A percentile compares a stretch with the other conserved stretches of the same genome.
phyloP scores from a whole-genome alignment of 768 basidiomycete genomes.

The Trametes gibbosa region DNA sequence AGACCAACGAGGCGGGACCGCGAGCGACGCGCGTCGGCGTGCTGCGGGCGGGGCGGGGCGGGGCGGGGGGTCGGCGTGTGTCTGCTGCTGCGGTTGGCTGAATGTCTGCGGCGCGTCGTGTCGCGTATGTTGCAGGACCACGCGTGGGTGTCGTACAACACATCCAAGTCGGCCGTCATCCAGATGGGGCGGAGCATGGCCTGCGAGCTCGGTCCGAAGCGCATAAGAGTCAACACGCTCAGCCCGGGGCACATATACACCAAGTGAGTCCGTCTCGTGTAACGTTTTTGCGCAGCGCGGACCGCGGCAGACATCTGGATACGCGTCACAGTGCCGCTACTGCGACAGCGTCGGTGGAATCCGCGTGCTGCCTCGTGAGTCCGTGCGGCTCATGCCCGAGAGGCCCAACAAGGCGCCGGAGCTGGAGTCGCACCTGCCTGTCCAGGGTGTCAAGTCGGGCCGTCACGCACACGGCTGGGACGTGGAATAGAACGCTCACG shows the following conservation, averaged over 20 bases:
- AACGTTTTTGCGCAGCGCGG: neutral
- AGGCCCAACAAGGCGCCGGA: neutral
- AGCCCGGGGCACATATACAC: constrained; percentile 80
- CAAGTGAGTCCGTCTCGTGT: constrained; percentile 35
- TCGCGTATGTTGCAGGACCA: constrained; percentile 48
- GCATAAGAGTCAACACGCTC: constrained; percentile 71
- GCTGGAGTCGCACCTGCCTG: neutral
- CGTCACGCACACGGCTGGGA: neutral
- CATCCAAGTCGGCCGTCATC: constrained; percentile 73
- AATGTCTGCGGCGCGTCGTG: neutral
- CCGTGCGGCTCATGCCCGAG: neutral
- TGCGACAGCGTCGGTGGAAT: neutral
- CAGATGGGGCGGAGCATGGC: constrained; percentile 85
- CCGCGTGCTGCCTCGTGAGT: neutral
- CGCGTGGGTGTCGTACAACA: constrained; percentile 74
- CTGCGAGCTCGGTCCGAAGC: constrained; percentile 65
- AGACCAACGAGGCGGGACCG: no score
- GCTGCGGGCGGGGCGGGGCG: neutral
- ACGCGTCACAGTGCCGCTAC: neutral
- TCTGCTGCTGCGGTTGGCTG: neutral
- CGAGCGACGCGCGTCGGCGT: neutral
- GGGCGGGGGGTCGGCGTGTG: neutral
- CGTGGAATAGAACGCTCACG: neutral
- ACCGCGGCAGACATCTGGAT: neutral
- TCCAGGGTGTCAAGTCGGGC: neutral